A percentile compares a stretch with the other conserved stretches of the same genome.
Evolutionary conservation across 495 filamentous ascomycete species (phyloP).

Genomic region (Penicillium arizonense): DNA sequence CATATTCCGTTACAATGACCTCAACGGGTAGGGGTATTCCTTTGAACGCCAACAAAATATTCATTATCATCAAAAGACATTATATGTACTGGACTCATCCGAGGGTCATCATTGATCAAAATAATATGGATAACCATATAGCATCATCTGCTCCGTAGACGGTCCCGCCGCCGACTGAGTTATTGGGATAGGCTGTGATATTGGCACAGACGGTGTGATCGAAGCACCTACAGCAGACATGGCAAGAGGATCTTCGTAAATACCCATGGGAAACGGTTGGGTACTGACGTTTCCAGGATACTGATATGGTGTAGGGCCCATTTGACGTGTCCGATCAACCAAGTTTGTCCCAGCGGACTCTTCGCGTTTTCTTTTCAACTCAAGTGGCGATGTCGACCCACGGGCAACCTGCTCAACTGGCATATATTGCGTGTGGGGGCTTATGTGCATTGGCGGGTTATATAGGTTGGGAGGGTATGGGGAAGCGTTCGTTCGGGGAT

Average conservation of each 20-base stretch:
- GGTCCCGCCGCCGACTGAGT: neutral
- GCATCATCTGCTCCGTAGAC: constrained; percentile 15
- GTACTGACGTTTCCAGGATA: constrained; percentile 13
- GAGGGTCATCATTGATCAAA: constrained; percentile 21
- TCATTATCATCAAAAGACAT: constrained; percentile 15
- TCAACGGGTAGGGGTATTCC: no score
- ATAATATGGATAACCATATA: constrained; percentile 30
- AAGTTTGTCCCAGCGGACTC: constrained; percentile 11
- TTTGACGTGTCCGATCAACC: constrained; percentile 15
- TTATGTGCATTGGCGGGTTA: neutral
- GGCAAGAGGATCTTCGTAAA: constrained; percentile 8
- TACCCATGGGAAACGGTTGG: constrained; percentile 18
- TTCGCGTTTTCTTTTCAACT: constrained; percentile 24
- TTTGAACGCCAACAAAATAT: neutral
- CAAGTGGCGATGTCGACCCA: constrained; percentile 10
- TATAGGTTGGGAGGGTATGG: neutral
- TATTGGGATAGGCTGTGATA: constrained; percentile 1
- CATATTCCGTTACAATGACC: no score
- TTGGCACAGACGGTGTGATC: neutral
- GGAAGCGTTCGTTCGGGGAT: neutral
- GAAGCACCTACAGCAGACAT: constrained; percentile 2
- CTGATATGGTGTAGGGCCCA: constrained; percentile 15
- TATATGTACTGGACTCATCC: neutral
- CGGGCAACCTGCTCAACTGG: neutral
- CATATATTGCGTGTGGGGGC: neutral